Percentiles rank a stretch among this genome's conserved stretches.
Conservation (phyloP, 169 alveolate genomes). For the Babesia bigemina region DNA sequence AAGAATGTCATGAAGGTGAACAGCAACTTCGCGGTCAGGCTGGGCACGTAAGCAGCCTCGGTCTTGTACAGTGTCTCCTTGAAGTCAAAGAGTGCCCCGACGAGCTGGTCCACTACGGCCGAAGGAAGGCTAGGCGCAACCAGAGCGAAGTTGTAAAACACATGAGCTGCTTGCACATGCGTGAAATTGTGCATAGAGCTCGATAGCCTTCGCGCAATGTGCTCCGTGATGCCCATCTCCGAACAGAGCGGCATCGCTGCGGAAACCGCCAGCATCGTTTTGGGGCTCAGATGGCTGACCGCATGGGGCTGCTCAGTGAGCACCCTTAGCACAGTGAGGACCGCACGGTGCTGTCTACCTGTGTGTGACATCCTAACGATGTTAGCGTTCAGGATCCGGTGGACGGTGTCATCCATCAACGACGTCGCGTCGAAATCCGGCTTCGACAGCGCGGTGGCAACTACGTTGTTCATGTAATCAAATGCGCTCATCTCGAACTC, state of each 20-base stretch:
- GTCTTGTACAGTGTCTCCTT: slow-evolving; percentile 49
- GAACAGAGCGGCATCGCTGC: slow-evolving; percentile 40
- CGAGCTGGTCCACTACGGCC: slow-evolving; percentile 12
- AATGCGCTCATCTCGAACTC: slow-evolving; percentile 35
- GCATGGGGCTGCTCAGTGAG: neutral
- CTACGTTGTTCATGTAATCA: slow-evolving; percentile 47
- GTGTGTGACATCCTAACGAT: slow-evolving; percentile 46
- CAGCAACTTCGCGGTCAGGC: slow-evolving; percentile 26
- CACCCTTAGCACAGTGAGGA: neutral
- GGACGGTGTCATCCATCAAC: slow-evolving; percentile 34
- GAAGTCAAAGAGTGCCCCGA: slow-evolving; percentile 32
- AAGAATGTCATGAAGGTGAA: slow-evolving; percentile 25
- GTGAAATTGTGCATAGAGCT: slow-evolving; percentile 30
- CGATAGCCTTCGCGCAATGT: slow-evolving; percentile 1
- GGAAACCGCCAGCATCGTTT: slow-evolving; percentile 46
- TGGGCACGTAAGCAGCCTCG: slow-evolving; percentile 38
- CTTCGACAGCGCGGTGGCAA: neutral
- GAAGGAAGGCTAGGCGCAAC: slow-evolving; percentile 27
- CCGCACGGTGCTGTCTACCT: slow-evolving; percentile 19
- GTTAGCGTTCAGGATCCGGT: slow-evolving; percentile 44
- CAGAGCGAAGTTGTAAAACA: slow-evolving; percentile 47
- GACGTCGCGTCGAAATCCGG: slow-evolving; percentile 9
- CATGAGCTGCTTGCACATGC: slow-evolving; percentile 42
- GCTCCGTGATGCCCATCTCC: neutral
- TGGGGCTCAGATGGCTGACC: slow-evolving; percentile 43